phyloP scores from a whole-genome alignment of 2,329 filamentous ascomycete genomes.

The Madurella fahalii region DNA sequence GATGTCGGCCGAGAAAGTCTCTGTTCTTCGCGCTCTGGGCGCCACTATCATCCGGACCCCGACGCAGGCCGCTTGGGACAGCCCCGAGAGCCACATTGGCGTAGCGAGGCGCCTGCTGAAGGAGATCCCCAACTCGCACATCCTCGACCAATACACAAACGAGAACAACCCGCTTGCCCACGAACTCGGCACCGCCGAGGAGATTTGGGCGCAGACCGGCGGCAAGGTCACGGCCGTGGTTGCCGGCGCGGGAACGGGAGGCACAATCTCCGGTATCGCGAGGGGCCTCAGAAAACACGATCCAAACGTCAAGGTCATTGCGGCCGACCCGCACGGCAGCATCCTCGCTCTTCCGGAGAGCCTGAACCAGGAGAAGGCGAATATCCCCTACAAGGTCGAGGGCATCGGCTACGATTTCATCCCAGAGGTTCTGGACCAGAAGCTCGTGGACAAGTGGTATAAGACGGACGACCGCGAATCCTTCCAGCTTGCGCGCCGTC shows the following conservation, averaged over 20 bases:
- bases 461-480: conserved; percentile 94
- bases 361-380: conserved; percentile 75
- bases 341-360: conserved; percentile 78
- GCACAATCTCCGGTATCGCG: conserved; percentile 88
- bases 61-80: conserved; percentile 91
- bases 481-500: conserved; percentile 80
- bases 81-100: conserved; percentile 93
- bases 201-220: conserved; percentile 88
- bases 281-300: conserved; percentile 85
- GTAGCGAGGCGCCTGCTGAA: conserved; percentile 86
- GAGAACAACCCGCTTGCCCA: conserved; percentile 88
- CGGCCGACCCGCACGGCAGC: conserved; percentile 87
- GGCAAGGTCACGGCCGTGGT: conserved; percentile 80
- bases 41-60: conserved; percentile 97
- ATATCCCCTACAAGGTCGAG: conserved; percentile 94
- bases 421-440: conserved; percentile 82
- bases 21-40: conserved; percentile 86
- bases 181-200: conserved; percentile 89
- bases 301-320: conserved; percentile 77
- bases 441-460: conserved; percentile 88
- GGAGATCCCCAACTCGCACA: conserved; percentile 95
- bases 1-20: conserved; percentile 98
- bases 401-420: conserved; percentile 99
- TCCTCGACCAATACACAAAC: conserved; percentile 95
- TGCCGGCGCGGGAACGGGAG: conserved; percentile 90